Conservation (phyloP, 139 green algal genomes). For the Coccomyxa sp. region DNA sequence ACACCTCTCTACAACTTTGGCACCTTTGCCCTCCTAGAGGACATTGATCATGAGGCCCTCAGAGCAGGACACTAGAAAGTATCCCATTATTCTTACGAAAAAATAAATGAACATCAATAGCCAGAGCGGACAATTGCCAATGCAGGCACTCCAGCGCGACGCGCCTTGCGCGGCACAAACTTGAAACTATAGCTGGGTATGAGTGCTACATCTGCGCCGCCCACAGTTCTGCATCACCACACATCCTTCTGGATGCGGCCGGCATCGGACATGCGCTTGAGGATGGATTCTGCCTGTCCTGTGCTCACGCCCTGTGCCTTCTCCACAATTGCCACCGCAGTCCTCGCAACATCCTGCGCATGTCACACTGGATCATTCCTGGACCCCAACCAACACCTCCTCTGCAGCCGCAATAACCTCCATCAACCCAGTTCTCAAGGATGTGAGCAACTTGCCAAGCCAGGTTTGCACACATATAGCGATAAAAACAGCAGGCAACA, state of each 20-base stretch:
- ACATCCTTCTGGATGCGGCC: constrained; percentile 84
- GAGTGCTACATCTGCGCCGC: too few relatives aligned
- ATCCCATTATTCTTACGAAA: too few relatives aligned
- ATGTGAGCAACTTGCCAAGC: not conserved
- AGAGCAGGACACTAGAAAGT: too few relatives aligned
- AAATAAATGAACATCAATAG: too few relatives aligned
- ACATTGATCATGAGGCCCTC: too few relatives aligned
- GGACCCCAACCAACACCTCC: not conserved
- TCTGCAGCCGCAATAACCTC: not conserved
- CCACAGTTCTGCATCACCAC: constrained; percentile 51
- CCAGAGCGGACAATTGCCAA: too few relatives aligned
- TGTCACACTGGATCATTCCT: too few relatives aligned
- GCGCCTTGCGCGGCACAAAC: too few relatives aligned
- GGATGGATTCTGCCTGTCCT: constrained; percentile 53
- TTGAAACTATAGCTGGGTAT: too few relatives aligned
- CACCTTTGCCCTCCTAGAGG: too few relatives aligned
- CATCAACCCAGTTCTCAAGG: not conserved
- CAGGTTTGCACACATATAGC: not conserved
- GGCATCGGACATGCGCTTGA: constrained; percentile 65
- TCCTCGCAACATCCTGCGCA: constrained; percentile 1
- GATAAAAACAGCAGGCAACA: not conserved
- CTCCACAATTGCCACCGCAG: not conserved
- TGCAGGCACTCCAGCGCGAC: too few relatives aligned
- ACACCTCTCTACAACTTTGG: too few relatives aligned
- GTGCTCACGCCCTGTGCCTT: not conserved